Base-by-base conservation (phyloP, 345 rosid species). In the Populus nigra region DNA sequence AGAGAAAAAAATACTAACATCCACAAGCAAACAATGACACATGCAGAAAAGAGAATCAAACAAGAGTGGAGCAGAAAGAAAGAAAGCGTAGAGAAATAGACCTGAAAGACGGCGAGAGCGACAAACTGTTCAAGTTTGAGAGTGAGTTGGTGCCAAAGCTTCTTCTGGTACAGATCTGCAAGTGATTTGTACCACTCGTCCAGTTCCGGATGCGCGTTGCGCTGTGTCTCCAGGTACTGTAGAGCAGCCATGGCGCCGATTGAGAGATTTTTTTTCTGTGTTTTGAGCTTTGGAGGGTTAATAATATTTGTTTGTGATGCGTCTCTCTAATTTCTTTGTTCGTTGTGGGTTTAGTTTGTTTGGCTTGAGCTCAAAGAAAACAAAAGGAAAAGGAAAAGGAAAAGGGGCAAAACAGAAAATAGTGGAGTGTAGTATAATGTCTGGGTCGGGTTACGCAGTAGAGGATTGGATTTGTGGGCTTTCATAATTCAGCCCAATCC, bases 131-230 rank as follows among this genome's bases (percentile, higher is more conserved):
- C 98, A 49, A 96, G 98, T 92, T 96, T 96, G 83, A 92, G 88
- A 81, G 98, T 88, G 78, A 96, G 98, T 84, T 96, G 97, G 77
- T 96, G 97, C 98, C 99, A 96, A n/a, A 96, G 99, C 93, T 96
- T 96, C 90, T 86, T 90, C 89, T 92, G 92, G 82, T 96, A 96
- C 86, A 96, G 97, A 90, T 96, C 97, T 80, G 96, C 92, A 8
- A 96, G 83, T 36, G 95, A 81, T 85, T 87, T 89, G 91, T 82
- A 94, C 99, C 99, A 96, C 38, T 94, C 98, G n/a, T 85, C 87
- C 25, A 90, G 90, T 82, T 96, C 99, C 12, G 98, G 98, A 61
- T 91, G 89, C 70, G 85, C 85, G 71, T 61, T 90, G 71, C 94
- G 88, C 72, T 83, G 87, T 49, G 95, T 76, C 65, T 96, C 98